These are phyloP conservation scores for Cladophialophora chaetospira DNA, from an alignment of 2,329 filamentous ascomycete species.

Conservation along the genomic window DNA sequence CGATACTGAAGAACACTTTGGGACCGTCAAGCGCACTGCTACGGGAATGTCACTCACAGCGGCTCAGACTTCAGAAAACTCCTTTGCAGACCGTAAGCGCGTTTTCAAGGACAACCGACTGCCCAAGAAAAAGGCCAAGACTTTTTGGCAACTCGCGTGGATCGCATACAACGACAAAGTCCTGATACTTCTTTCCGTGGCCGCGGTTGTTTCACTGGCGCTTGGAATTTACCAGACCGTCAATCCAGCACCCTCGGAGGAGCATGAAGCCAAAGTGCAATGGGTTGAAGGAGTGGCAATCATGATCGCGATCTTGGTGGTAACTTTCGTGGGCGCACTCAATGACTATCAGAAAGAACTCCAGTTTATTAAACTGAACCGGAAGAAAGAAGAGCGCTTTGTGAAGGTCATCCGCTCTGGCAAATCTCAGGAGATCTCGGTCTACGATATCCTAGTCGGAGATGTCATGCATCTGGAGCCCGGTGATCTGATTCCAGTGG, in stretches of 20 bases:
- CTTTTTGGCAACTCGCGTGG: slow-evolving; percentile 68
- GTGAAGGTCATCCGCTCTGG: slow-evolving; percentile 79
- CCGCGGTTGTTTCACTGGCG: slow-evolving; percentile 69
- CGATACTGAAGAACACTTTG: slow-evolving; percentile 23
- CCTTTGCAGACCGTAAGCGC: slow-evolving; percentile 65
- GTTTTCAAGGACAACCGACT: slow-evolving; percentile 70
- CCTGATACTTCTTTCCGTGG: slow-evolving; percentile 67
- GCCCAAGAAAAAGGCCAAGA: slow-evolving; percentile 67
- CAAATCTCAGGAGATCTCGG: slow-evolving; percentile 66
- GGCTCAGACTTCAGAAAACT: slow-evolving; percentile 24
- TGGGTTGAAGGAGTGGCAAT: slow-evolving; percentile 85
- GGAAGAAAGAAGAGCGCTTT: slow-evolving; percentile 73
- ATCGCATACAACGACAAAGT: slow-evolving; percentile 79
- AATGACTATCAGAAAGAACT: slow-evolving; percentile 84
- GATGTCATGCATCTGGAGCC: slow-evolving; percentile 73
- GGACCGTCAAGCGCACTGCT: slow-evolving; percentile 29
- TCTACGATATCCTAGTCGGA: slow-evolving; percentile 71
- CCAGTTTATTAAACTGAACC: slow-evolving; percentile 77
- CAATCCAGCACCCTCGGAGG: slow-evolving; percentile 28
- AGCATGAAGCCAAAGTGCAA: slow-evolving; percentile 60
- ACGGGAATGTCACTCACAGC: slow-evolving; percentile 26
- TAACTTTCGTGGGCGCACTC: slow-evolving; percentile 73
- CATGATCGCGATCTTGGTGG: slow-evolving; percentile 73
- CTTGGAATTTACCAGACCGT: slow-evolving; percentile 64
- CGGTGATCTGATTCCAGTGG: slow-evolving; percentile 71